Conservation (phyloP, 2,329 filamentous ascomycete genomes). For the Ophiostoma sp. region DNA sequence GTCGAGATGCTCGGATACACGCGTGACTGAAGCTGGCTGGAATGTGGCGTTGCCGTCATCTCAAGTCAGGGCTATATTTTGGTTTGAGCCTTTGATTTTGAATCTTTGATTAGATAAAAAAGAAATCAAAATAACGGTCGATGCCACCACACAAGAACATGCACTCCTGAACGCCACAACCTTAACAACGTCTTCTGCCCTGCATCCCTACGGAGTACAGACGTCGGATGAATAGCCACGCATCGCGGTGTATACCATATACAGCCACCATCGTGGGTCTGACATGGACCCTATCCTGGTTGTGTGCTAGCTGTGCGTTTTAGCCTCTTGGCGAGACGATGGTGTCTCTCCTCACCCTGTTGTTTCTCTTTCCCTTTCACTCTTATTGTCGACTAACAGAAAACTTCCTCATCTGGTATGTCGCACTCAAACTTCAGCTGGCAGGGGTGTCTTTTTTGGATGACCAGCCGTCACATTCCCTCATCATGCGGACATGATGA, state of each 20-base stretch:
- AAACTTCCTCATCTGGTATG: not conserved
- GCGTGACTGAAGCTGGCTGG: not conserved
- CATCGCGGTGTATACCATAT: constrained; percentile 18
- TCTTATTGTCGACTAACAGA: not conserved
- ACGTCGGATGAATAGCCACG: not conserved
- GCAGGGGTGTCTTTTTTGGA: constrained; percentile 20
- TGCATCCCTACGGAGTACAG: not conserved
- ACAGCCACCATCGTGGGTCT: constrained; percentile 9
- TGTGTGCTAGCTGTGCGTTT: constrained; percentile 17
- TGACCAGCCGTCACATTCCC: not conserved
- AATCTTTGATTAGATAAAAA: not conserved
- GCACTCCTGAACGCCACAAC: constrained; percentile 1
- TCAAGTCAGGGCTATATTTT: not conserved
- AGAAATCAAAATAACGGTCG: not conserved
- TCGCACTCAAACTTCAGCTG: constrained; percentile 23
- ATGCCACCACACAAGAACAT: not conserved
- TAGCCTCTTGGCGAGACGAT: constrained; percentile 19
- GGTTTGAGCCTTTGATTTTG: not conserved
- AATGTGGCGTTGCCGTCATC: not conserved
- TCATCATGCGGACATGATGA: not conserved
- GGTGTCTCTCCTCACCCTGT: constrained; percentile 6
- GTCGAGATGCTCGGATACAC: not conserved
- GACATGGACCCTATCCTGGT: constrained; percentile 16
- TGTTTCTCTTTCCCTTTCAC: not conserved
- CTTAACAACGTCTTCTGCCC: not conserved